Evolutionary conservation across 371 early-diverging fungal genomes (phyloP), one percentile per base, ranked within the genome.

Genomic region (Mortierella sp.): DNA sequence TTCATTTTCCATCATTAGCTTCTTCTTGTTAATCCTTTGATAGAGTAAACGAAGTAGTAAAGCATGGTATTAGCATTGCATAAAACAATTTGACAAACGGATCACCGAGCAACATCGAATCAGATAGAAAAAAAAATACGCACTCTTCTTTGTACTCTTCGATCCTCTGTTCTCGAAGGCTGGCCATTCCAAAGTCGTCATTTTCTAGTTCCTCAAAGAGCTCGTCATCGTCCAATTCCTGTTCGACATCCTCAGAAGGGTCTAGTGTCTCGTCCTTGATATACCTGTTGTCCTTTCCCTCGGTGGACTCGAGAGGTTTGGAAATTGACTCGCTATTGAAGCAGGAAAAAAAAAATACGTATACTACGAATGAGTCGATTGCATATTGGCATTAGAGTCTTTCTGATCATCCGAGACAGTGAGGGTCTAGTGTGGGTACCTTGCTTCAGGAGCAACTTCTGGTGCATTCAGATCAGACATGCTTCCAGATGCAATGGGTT

Each of bases 181-280:
- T 80, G 25, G 87, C 83, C 57, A 89, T 66, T 44, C 75, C 85
- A 23, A 81, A 83, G 53, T 81, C 83, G 26, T 90, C 90, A 56
- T 87, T 85, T 64, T 90, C 91, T 15, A 90, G 79, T 55, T 88
- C 88, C 52, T 84, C 88, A 56, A 90, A 82, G 7, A 90, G 72
- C 62, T 86, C 86, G 51, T 89, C 88, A 21, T 88, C 89, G 7
- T 86, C 85, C 48, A 84, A 60, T 1, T 83, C 84, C 45, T 86
- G 82, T 18, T 80, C 81, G 9, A 56, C 66, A 1, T 75, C 81
- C 0, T 67, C 69, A 1, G 63, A 29, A 4, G 14, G 58, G 44
- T 82, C 72, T 16, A 69, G 28, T 5, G 81, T 75, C 5, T 80
- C 76, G 51, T 80, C 80, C 12, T 64, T 37, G 37, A 37, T 37